Conservation (phyloP, 2,329 filamentous ascomycete species). For the Magnaporthiopsis rhizophila region DNA sequence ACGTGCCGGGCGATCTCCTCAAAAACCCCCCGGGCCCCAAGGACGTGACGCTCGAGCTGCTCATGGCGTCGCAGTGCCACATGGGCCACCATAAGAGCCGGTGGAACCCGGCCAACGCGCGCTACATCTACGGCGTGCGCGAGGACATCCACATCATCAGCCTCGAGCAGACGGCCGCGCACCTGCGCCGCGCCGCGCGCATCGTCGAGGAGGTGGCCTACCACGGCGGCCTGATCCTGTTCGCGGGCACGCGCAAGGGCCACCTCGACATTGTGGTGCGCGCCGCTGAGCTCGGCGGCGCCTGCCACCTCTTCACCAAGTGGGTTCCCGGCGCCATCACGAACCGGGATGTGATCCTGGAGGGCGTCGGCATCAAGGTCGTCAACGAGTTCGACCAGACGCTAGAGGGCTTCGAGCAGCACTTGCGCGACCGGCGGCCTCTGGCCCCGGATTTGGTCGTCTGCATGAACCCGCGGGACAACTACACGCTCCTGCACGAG, state of each 20-base stretch:
- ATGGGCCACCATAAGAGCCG: constrained; percentile 84
- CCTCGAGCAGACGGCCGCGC: constrained; percentile 78
- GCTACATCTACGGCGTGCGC: constrained; percentile 88
- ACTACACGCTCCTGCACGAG: constrained; percentile 83
- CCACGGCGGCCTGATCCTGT: constrained; percentile 76
- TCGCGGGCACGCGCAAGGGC: constrained; percentile 78
- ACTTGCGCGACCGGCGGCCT: constrained; percentile 54
- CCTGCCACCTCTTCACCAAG: constrained; percentile 83
- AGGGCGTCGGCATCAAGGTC: constrained; percentile 59
- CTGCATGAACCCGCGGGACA: constrained; percentile 87
- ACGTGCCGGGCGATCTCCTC: constrained; percentile 59
- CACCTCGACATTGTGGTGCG: constrained; percentile 75
- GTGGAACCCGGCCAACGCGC: constrained; percentile 91
- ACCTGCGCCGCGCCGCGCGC: constrained; percentile 87
- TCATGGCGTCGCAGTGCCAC: constrained; percentile 81
- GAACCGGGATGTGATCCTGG: constrained; percentile 85
- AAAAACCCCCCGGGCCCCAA: constrained; percentile 65
- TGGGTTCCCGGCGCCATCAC: constrained; percentile 92
- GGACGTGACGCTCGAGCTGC: constrained; percentile 82
- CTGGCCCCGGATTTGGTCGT: constrained; percentile 86
- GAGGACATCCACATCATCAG: constrained; percentile 89
- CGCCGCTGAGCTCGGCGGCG: constrained; percentile 68
- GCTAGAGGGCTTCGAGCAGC: constrained; percentile 54
- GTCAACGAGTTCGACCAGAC: constrained; percentile 64
- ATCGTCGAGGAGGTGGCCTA: constrained; percentile 82